Conservation (phyloP, 805 yeast species). For the Cyberlindnera petersonii region DNA sequence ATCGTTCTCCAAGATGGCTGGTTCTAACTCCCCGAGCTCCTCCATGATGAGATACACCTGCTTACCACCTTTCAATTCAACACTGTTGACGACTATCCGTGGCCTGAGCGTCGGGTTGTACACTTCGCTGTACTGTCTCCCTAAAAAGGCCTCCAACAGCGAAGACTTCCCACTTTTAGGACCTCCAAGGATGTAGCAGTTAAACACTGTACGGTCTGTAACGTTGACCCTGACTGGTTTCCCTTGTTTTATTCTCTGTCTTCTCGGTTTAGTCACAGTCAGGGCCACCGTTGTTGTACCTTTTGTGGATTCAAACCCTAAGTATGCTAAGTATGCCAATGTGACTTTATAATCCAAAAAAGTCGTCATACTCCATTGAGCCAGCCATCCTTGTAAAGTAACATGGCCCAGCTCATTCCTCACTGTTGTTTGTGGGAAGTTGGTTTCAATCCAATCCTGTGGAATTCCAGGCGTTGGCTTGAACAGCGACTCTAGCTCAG, state of each 20-base stretch:
- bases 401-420: constrained; percentile 87
- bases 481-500: constrained; percentile 66
- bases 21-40: constrained; percentile 84
- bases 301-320: constrained; percentile 64
- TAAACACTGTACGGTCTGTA: constrained; percentile 84
- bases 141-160: constrained; percentile 74
- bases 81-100: constrained; percentile 81
- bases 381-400: constrained; percentile 96
- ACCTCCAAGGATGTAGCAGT: constrained; percentile 84
- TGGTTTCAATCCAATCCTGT: constrained; percentile 73
- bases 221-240: constrained; percentile 65
- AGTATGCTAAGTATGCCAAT: constrained; percentile 80
- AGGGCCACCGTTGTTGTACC: constrained; percentile 46
- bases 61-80: constrained; percentile 90
- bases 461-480: constrained; percentile 95
- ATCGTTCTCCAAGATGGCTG: constrained; percentile 72
- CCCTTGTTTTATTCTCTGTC: constrained; percentile 60
- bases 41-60: constrained; percentile 90
- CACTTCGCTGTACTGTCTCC: constrained; percentile 62
- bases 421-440: constrained; percentile 85
- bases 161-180: constrained; percentile 86
- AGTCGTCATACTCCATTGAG: constrained; percentile 98
- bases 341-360: constrained; percentile 80
- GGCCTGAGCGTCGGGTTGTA: constrained; percentile 84
- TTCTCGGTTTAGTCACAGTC: constrained; percentile 79